Conservation (phyloP, 805 yeast genomes). For the Cyberlindnera galapagoensis region DNA sequence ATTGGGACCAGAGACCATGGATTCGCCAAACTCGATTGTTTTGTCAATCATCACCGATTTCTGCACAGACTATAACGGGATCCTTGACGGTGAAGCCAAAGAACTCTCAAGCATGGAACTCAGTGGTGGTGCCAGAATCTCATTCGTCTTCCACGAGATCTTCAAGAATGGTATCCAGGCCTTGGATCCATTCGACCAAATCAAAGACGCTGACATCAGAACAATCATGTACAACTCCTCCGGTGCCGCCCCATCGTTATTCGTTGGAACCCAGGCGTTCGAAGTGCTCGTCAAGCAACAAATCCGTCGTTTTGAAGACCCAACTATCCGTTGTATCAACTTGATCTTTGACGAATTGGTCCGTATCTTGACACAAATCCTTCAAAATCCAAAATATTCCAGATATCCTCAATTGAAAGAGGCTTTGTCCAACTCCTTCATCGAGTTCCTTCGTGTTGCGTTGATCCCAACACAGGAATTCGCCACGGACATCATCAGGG, state of each 20-base stretch:
- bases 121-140: constrained; percentile 96
- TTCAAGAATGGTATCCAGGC: constrained; percentile 88
- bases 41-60: constrained; percentile 89
- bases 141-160: constrained; percentile 95
- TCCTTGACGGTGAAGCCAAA: constrained; percentile 86
- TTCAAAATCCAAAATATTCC: constrained; percentile 72
- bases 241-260: constrained; percentile 92
- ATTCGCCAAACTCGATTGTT: constrained; percentile 84
- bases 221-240: constrained; percentile 96
- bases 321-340: constrained; percentile 79
- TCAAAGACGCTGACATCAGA: constrained; percentile 91
- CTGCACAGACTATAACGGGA: constrained; percentile 83
- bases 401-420: constrained; percentile 91
- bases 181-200: constrained; percentile 93
- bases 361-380: constrained; percentile 71
- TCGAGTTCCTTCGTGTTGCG: constrained; percentile 72
- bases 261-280: constrained; percentile 96
- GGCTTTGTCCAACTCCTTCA: constrained; percentile 71
- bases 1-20: constrained; percentile 86
- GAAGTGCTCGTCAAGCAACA: constrained; percentile 94
- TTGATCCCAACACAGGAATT: constrained; percentile 81
- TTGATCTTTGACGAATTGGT: constrained; percentile 92
- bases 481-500: constrained; percentile 71
- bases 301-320: constrained; percentile 91
- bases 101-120: constrained; percentile 86